These are phyloP conservation scores for Plasmodium falciparum DNA, from an alignment of 169 alveolate genomes.

Conservation along the genomic window DNA sequence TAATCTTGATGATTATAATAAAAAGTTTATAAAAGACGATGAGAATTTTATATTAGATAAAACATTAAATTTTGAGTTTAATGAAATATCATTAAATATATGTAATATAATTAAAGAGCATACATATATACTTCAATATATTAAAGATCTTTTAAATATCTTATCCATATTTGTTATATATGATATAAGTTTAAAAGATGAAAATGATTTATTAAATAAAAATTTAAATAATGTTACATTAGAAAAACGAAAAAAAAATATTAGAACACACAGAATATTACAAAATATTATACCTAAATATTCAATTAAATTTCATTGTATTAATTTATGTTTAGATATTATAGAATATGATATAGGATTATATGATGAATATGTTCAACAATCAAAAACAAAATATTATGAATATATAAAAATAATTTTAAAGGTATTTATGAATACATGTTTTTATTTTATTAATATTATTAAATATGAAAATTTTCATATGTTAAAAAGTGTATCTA, in stretches of 20 bases:
- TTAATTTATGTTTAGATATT: constrained; percentile 55
- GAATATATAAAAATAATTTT: constrained; percentile 51
- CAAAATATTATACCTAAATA: constrained; percentile 70
- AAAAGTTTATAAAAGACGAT: neutral
- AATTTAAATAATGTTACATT: constrained; percentile 5
- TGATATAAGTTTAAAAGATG: constrained; percentile 57
- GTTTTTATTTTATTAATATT: constrained; percentile 49
- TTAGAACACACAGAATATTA: constrained; percentile 51
- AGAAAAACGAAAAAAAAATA: constrained; percentile 27
- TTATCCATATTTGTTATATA: constrained; percentile 62
- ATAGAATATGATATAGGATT: constrained; percentile 70
- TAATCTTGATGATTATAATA: neutral
- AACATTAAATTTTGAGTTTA: constrained; percentile 25
- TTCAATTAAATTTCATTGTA: constrained; percentile 66
- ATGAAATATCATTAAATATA: constrained; percentile 61
- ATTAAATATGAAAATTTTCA: constrained; percentile 39
- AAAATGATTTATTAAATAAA: constrained; percentile 35
- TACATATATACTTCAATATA: constrained; percentile 38
- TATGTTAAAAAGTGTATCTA: constrained; percentile 71
- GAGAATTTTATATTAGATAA: constrained; percentile 3
- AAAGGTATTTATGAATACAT: constrained; percentile 66
- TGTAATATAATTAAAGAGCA: constrained; percentile 71
- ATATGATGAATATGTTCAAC: constrained; percentile 63
- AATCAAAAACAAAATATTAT: constrained; percentile 60
- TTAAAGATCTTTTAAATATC: constrained; percentile 44